Evolutionary conservation across 202 grass and related monocot species (phyloP).

Genomic region (Panicum virgatum): DNA sequence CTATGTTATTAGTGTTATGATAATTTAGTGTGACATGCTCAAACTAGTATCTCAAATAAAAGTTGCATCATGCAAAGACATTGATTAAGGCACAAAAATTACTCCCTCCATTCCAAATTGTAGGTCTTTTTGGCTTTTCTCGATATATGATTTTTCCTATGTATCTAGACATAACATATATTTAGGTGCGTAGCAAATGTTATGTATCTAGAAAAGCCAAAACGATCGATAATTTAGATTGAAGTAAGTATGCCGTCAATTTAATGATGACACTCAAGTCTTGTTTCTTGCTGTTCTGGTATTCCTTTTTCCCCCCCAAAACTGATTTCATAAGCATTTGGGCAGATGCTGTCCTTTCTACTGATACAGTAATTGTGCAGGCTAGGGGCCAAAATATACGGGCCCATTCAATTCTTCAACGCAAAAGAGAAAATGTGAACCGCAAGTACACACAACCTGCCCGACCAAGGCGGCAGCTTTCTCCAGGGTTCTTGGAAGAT

Average conservation of each 20-base stretch:
- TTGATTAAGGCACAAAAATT: neutral
- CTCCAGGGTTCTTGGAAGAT: slow-evolving; percentile 88
- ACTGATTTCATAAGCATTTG: slow-evolving; percentile 25
- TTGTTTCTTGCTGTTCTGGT: neutral
- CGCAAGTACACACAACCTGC: slow-evolving; percentile 74
- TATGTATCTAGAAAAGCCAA: neutral
- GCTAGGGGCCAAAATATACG: slow-evolving; percentile 69
- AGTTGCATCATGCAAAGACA: neutral
- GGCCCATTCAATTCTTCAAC: slow-evolving; percentile 77
- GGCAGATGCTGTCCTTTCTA: slow-evolving; percentile 10
- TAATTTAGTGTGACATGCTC: slow-evolving; percentile 10
- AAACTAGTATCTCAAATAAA: neutral
- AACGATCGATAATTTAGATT: too few relatives aligned
- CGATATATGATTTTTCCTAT: too few relatives aligned
- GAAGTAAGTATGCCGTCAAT: neutral
- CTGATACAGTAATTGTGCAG: slow-evolving; percentile 53
- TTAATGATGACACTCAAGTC: neutral
- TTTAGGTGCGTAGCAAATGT: too few relatives aligned
- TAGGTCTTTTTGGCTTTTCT: too few relatives aligned
- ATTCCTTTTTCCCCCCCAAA: slow-evolving; percentile 11
- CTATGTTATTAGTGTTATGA: slow-evolving; percentile 18
- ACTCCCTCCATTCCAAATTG: neutral
- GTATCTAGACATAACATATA: too few relatives aligned
- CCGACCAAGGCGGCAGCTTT: slow-evolving; percentile 72
- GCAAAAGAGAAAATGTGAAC: slow-evolving; percentile 77